phyloP scores from a whole-genome alignment of 768 basidiomycete genomes.

The Boletus pseudo-olivaceus region DNA sequence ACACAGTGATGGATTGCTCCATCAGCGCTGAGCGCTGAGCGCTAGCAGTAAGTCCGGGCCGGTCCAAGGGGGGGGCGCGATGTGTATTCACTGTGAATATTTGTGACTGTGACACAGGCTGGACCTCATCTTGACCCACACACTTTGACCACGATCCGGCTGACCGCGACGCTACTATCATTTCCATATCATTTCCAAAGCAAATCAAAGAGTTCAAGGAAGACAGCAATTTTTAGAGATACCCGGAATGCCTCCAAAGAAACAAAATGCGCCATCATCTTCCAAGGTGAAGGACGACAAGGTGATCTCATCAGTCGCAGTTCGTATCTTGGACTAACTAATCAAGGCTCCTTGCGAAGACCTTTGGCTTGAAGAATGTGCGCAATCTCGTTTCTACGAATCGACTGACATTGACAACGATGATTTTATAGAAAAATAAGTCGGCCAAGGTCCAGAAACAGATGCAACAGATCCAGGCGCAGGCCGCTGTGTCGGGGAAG shows the following conservation, averaged over 20 bases:
- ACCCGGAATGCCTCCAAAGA: constrained; percentile 74
- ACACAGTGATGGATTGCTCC: background rate
- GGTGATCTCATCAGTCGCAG: constrained; percentile 39
- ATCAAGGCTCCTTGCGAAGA: constrained; percentile 45
- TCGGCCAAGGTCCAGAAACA: constrained; percentile 89
- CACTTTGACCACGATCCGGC: background rate
- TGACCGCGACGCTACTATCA: background rate
- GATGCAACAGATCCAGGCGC: constrained; percentile 75
- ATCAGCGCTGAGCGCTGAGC: background rate
- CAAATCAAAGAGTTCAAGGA: background rate
- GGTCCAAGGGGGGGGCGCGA: too few species aligned
- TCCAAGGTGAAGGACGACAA: constrained; percentile 82
- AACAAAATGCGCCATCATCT: constrained; percentile 51
- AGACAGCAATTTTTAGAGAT: background rate
- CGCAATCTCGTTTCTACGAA: constrained; percentile 26
- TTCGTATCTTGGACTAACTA: constrained; percentile 22
- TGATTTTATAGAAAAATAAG: constrained; percentile 75
- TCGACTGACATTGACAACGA: constrained; percentile 8
- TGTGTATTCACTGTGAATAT: background rate
- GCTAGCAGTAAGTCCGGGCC: too few species aligned
- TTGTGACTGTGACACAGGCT: constrained; percentile 2
- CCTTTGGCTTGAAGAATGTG: constrained; percentile 88
- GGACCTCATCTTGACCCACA: background rate
- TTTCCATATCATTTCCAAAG: background rate
- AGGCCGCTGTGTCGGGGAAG: constrained; percentile 72